These are phyloP conservation scores for Sphaerobolus stellatus DNA, from an alignment of 1,284 basidiomycete genomes.

Conservation along the genomic window DNA sequence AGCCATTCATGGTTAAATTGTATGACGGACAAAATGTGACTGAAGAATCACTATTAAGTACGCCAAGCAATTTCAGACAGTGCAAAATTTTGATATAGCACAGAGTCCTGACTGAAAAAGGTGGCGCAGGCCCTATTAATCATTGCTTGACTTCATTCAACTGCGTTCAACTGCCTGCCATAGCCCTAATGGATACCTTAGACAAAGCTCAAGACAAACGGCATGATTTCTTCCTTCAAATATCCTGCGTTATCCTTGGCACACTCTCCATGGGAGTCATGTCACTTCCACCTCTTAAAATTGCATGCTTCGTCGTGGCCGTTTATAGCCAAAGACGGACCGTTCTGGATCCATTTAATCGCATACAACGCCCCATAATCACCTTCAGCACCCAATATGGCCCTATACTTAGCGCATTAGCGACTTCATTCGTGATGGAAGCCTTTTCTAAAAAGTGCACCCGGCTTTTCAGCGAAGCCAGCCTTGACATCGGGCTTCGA, in stretches of 20 bases:
- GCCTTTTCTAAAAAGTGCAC: slow-evolving; percentile 32
- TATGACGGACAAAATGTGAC: slow-evolving; percentile 52
- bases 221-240: slow-evolving; percentile 36
- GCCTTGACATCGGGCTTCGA: slow-evolving; percentile 32
- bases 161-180: slow-evolving; percentile 36
- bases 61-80: slow-evolving; percentile 1
- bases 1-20: slow-evolving; percentile 39
- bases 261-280: slow-evolving; percentile 35
- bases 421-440: slow-evolving; percentile 45
- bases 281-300: slow-evolving; percentile 39
- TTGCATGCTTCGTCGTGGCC: slow-evolving; percentile 42
- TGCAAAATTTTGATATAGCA: slow-evolving; percentile 12
- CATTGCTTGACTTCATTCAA: slow-evolving; percentile 42
- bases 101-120: slow-evolving; percentile 37
- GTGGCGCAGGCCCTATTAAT: slow-evolving; percentile 35
- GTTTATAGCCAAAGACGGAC: slow-evolving; percentile 43
- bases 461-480: slow-evolving; percentile 29
- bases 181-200: slow-evolving; percentile 41
- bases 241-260: slow-evolving; percentile 41
- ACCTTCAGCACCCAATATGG: slow-evolving; percentile 47
- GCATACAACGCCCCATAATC: slow-evolving; percentile 37
- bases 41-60: slow-evolving; percentile 39
- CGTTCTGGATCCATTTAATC: slow-evolving; percentile 30
- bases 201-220: slow-evolving; percentile 41
- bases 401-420: slow-evolving; percentile 41